Evolutionary conservation across 345 rosid genomes (phyloP), one percentile per base, ranked within the genome.

Genomic region (Hirschfeldia incana): DNA sequence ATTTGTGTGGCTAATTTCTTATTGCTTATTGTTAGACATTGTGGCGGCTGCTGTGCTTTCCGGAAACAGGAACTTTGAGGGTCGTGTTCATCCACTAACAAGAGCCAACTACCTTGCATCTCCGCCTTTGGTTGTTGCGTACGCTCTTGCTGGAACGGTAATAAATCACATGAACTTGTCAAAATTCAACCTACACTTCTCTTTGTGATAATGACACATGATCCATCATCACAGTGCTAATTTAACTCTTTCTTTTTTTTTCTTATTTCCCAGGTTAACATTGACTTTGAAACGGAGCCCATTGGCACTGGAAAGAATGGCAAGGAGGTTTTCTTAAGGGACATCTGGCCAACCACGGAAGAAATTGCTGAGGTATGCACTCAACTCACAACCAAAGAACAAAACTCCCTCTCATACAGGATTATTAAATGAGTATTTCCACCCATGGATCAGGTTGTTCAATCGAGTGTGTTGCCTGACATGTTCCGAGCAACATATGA

Each of bases 41-140:
- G 85, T 94, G 63, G 98, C 94, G 42, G 89, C 97, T 10, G 98
- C 97, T 76, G 98, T 94, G 79, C 84, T 94, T 83, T 94, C 97
- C 46, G 97, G 96, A 66, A 94, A 94, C 69, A 85, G 96, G 73
- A 94, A 94, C 83, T 94, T 94, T 63, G 98, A 94, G 86, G 97
- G 97, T 5, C 94, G 97, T 66, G 95, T 94, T 11, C 96, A 92
- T 84, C 98, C 96, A 44, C 76, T 94, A 81, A 94, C 97, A 27
- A 86, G 97, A 84, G 97, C 98, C 53, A 94, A 94, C 80, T 94
- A 94, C 83, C 97, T 94, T 69, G 97, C 94, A 69, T 94, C 98
- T 37, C 97, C 98, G 65, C 98, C 96, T 2, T 90, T 94, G n/a
- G 98, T 94, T 58, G 96, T 94, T 76, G 98, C 98, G 34, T 94